Conservation (phyloP, 164 flowering plant species). For the Echeveria elegans region DNA sequence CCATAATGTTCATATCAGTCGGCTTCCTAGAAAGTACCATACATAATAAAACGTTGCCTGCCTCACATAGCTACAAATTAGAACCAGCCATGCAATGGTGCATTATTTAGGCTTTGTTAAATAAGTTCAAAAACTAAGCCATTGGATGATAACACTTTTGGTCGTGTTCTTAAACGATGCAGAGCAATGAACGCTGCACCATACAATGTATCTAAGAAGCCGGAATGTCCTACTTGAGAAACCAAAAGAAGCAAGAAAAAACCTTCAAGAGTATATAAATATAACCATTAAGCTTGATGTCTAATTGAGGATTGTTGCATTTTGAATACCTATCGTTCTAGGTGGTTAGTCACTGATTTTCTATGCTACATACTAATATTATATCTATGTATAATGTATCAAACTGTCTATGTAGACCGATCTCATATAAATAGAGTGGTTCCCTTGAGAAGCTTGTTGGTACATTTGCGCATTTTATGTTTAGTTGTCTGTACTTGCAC, state of each 20-base stretch:
- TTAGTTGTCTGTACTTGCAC: too few species aligned
- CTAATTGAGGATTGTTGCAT: not conserved
- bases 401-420: too few species aligned
- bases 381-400: too few species aligned
- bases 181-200: slow-evolving; percentile 7
- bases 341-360: not conserved
- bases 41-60: not conserved
- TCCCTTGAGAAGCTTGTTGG: too few species aligned
- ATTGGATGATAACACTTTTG: not conserved
- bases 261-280: not conserved
- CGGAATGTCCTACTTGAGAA: slow-evolving; percentile 2
- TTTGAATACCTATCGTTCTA: not conserved
- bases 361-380: too few species aligned
- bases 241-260: not conserved
- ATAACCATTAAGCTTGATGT: not conserved
- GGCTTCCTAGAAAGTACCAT: too few species aligned
- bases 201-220: slow-evolving; percentile 2
- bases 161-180: not conserved
- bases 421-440: too few species aligned
- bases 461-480: too few species aligned
- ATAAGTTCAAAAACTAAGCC: not conserved
- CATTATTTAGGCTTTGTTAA: not conserved
- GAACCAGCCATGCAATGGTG: too few species aligned
- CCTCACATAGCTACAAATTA: not conserved
- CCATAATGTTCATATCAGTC: not conserved